Base-by-base conservation (phyloP, 495 filamentous ascomycete genomes). In the Neurospora cerealis region DNA sequence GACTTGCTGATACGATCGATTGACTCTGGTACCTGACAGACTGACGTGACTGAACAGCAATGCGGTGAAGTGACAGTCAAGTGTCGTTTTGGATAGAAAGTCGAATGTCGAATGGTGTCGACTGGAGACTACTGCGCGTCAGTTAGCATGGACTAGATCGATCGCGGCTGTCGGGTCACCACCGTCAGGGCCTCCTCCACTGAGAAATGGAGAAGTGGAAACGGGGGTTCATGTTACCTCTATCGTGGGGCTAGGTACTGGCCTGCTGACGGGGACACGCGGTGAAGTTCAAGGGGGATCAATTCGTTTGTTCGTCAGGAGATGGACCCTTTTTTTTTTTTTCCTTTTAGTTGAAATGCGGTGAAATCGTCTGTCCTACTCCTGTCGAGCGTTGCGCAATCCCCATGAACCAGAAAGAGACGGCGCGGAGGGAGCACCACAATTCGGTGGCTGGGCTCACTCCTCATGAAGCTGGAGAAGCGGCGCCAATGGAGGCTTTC, bases 1-100 rank as follows among this genome's bases (percentile, higher is more conserved):
- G n/a, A 46, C 60, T 75, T 46, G 69, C 72, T 24, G 73, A 76
- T 17, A 76, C 79, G 79, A 70, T 75, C 17, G 41, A 79, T 40
- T 72, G 72, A n/a, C 79, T 77, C 37, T 73, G 74, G 32, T 73
- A 75, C 11, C 41, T 80, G 39, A 70, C 78, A 70, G 75, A 44
- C 72, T 34, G 34, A 41, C 46, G 21, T 60, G 48, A 60, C 24
- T 60, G 48, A 60, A 28, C 28, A 4, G 54, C 15, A 62, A 62
- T 62, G 54, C 54, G 54, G 54, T 32, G 54, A 66, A 66, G 28
- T 62, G 54, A 60, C 54, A 62, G 24, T 62, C 1, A 62, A 62
- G 24, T 32, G 24, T 28, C n/a, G 21, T 39, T 54, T 60, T 5
- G 48, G 48, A 28, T 28, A 60, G 21, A 54, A 54, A 54, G 46